Conservation (phyloP, 2,329 filamentous ascomycete species). For the Volutella citrinella region DNA sequence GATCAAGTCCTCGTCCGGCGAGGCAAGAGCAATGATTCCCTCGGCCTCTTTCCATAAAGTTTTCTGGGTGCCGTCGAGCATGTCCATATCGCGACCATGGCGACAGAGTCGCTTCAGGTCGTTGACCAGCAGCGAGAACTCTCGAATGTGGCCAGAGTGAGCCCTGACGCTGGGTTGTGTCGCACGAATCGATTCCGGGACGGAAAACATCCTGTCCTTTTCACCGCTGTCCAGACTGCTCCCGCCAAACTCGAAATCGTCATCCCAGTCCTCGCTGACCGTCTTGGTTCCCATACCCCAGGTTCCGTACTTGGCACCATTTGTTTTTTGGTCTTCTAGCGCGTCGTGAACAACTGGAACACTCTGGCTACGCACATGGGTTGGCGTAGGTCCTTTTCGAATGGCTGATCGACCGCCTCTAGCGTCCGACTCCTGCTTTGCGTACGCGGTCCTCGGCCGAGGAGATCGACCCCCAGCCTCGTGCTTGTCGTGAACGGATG, state of each 20-base stretch:
- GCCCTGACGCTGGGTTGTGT: conserved; percentile 79
- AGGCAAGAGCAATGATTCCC: conserved; percentile 82
- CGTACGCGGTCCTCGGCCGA: conserved; percentile 72
- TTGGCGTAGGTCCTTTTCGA: conserved; percentile 65
- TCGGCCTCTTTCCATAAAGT: conserved; percentile 77
- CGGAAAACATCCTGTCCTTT: conserved; percentile 32
- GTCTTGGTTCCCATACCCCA: conserved; percentile 79
- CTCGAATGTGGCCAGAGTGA: conserved; percentile 79
- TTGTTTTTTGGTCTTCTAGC: conserved; percentile 51
- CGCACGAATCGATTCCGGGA: conserved; percentile 76
- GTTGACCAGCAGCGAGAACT: conserved; percentile 78
- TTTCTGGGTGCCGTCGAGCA: conserved; percentile 58
- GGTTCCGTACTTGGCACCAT: conserved; percentile 72
- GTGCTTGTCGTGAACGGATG: conserved; percentile 58
- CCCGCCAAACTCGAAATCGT: conserved; percentile 76
- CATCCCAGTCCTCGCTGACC: conserved; percentile 84
- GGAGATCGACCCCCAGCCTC: conserved; percentile 56
- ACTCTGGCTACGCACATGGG: conserved; percentile 77
- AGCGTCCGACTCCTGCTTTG: conserved; percentile 68
- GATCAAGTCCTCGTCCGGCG: conserved; percentile 59
- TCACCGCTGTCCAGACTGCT: conserved; percentile 37
- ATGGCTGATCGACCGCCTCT: conserved; percentile 66
- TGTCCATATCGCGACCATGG: conserved; percentile 64
- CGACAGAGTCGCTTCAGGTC: conserved; percentile 76
- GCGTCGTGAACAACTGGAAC: conserved; percentile 69